A percentile compares a stretch with the other conserved stretches of the same genome.
Evolutionary conservation across 495 filamentous ascomycete species (phyloP).

Genomic region (Neurospora sublineolata): DNA sequence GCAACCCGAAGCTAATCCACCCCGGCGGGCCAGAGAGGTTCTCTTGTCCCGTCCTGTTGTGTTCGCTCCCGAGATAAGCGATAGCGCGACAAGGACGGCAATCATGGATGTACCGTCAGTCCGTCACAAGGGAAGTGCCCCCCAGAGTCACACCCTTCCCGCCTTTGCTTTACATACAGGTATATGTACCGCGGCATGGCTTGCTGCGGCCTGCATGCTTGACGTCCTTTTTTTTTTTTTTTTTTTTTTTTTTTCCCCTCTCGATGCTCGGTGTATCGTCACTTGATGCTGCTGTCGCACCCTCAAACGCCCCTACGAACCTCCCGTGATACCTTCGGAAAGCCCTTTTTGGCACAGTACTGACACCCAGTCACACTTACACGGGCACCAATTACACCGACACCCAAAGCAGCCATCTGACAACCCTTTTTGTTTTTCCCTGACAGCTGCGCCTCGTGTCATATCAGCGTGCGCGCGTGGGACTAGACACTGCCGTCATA

Average conservation of each 20-base stretch:
- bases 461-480: background rate
- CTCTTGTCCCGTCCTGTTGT: background rate
- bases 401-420: background rate
- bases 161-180: background rate
- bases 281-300: background rate
- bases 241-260: background rate
- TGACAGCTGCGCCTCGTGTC: background rate
- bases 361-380: background rate
- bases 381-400: background rate
- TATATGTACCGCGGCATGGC: background rate
- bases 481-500: background rate
- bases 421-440: background rate
- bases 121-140: background rate
- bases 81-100: background rate
- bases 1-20: background rate
- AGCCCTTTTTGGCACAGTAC: background rate
- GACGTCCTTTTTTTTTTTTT: background rate
- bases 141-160: background rate
- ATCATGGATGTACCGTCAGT: too few relatives aligned
- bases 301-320: background rate
- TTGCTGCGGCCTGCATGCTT: background rate
- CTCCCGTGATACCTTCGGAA: background rate
- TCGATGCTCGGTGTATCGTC: background rate
- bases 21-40: background rate
- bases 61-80: background rate